Evolutionary conservation across 1,284 basidiomycete genomes (phyloP), one percentile per base, ranked within the genome.

Genomic region (Apiotrichum gracile): DNA sequence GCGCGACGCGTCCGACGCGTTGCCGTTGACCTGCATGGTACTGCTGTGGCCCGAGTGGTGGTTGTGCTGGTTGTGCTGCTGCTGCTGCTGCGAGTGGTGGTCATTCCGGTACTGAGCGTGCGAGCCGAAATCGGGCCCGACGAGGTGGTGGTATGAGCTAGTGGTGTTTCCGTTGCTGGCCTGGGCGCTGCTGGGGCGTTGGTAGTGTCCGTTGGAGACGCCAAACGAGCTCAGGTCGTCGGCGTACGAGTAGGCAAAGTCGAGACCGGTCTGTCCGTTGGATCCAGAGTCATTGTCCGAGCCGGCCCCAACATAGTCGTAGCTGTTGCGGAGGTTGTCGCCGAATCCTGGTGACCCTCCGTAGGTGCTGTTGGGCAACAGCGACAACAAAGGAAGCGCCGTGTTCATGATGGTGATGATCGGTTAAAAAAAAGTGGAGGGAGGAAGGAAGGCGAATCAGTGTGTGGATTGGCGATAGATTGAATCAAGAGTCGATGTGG

Each of bases 291-390:
- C 54, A 33, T 46, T 49, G 57, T 59, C 57, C 2, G 54, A 55
- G 1, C 57, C 57, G 6, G 26, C 49, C 17, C 48, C 54, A 25
- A 53, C 47, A 42, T 61, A 57, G 42, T 61, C 59, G 42, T 61
- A 61, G 17, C 38, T 24, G 22, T 50, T 47, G 5, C 49, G 45
- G 19, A 53, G 26, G 27, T 49, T 48, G 27, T 59, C 57, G 22
- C 48, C 49, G 17, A 56, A 42, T 1, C 37, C 39, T 21, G 57
- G 42, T 24, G 35, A 48, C n/a, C 45, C 48, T 12, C 49, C 43
- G 34, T 59, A 59, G 29, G 46, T 49, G 38, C 52, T 48, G 38
- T 55, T 57, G 37, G 55, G 59, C 17, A 61, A 33, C n/a, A 61
- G 41, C 26, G 55, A 57, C 29, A 61, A 50, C 8, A 60, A 47